phyloP scores from a whole-genome alignment of 2,329 filamentous ascomycete genomes.

The Chrysosphaeria jannelii region DNA sequence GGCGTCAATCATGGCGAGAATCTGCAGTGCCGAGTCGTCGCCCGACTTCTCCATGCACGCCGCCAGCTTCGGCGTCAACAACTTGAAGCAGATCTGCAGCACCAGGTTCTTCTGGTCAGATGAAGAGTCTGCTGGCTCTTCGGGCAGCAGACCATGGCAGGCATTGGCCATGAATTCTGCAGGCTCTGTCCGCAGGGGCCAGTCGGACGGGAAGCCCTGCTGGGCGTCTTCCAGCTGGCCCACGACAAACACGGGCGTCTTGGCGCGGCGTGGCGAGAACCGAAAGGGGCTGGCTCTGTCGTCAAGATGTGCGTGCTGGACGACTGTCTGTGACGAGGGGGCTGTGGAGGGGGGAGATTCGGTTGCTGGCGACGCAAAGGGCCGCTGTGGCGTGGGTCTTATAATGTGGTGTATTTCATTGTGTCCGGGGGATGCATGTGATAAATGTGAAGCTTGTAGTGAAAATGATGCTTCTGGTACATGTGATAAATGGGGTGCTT shows the following conservation, averaged over 20 bases:
- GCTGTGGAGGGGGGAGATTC: too few species aligned
- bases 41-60: slow-evolving; percentile 5
- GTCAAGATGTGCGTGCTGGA: too few species aligned
- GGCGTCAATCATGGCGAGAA: slow-evolving; percentile 27
- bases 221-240: slow-evolving; percentile 15
- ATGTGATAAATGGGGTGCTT: too few species aligned
- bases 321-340: too few species aligned
- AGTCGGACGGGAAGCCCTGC: slow-evolving; percentile 5
- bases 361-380: too few species aligned
- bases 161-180: not conserved
- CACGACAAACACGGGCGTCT: slow-evolving; percentile 19
- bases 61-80: slow-evolving; percentile 19
- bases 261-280: slow-evolving; percentile 16
- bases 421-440: too few species aligned
- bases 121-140: slow-evolving; percentile 1
- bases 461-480: too few species aligned
- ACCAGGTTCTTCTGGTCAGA: slow-evolving; percentile 10
- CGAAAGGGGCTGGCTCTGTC: too few species aligned
- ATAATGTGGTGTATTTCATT: too few species aligned
- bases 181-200: slow-evolving; percentile 5
- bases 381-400: too few species aligned
- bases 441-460: too few species aligned
- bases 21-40: slow-evolving; percentile 14
- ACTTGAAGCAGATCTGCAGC: slow-evolving; percentile 19
- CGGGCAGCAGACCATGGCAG: not conserved